These are phyloP conservation scores for Sodiomyces alkalinus DNA, from an alignment of 2,329 filamentous ascomycete genomes.

Conservation along the genomic window DNA sequence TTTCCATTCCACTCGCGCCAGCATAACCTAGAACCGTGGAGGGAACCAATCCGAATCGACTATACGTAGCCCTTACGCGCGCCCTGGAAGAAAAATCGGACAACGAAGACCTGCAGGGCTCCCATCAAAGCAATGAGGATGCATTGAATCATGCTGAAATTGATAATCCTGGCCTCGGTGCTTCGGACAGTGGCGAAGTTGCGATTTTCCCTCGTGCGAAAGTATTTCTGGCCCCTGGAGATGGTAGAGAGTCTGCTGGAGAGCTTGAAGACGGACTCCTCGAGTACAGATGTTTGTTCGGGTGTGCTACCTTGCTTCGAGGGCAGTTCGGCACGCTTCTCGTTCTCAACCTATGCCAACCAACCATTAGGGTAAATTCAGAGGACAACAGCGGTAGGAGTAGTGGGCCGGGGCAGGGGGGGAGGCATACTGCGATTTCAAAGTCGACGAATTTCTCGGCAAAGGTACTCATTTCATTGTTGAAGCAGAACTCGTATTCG, in stretches of 20 bases:
- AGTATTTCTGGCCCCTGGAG: conserved; percentile 96
- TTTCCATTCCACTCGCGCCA: too few species aligned
- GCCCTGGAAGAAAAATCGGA: conserved; percentile 96
- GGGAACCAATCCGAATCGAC: conserved; percentile 14
- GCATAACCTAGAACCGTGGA: too few species aligned
- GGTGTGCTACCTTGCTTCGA: conserved; percentile 77
- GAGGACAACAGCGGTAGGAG: too few species aligned
- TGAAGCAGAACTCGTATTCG: conserved; percentile 96
- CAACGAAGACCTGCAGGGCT: conserved; percentile 88
- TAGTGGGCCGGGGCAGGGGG: too few species aligned
- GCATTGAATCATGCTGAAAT: conserved; percentile 90
- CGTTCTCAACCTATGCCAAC: conserved; percentile 65
- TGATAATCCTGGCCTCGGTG: conserved; percentile 91
- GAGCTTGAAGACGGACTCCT: conserved; percentile 91
- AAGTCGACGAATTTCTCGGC: conserved; percentile 97
- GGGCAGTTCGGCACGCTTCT: conserved; percentile 65
- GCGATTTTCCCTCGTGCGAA: conserved; percentile 94
- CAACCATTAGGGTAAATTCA: too few species aligned
- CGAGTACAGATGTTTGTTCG: conserved; percentile 76
- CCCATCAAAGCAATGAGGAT: conserved; percentile 91
- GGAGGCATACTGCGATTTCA: conserved; percentile 66
- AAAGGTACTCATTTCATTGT: conserved; percentile 96
- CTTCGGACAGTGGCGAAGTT: conserved; percentile 97
- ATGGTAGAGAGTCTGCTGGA: conserved; percentile 88
- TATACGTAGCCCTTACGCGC: conserved; percentile 56